These are phyloP conservation scores for Naganishia albida DNA, from an alignment of 1,284 basidiomycete genomes.

Conservation along the genomic window DNA sequence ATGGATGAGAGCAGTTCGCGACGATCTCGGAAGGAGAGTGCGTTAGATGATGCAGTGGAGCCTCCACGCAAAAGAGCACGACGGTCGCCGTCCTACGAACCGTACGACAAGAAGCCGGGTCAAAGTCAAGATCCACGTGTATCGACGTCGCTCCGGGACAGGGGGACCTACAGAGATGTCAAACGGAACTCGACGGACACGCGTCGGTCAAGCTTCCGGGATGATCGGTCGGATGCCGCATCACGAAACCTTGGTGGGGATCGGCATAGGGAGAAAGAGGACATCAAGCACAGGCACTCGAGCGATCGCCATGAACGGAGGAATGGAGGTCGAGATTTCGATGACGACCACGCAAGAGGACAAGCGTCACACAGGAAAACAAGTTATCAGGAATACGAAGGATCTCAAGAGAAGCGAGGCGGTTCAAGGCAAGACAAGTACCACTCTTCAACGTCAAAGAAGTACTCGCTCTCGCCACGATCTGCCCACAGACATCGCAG, in stretches of 20 bases:
- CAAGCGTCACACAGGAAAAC: not conserved
- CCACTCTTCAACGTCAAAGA: not conserved
- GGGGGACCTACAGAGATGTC: not conserved
- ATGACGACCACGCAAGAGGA: not conserved
- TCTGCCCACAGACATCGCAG: not conserved
- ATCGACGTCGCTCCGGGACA: not conserved
- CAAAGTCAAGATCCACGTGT: not conserved
- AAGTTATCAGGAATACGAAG: not conserved
- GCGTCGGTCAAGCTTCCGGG: not conserved
- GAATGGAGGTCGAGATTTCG: not conserved
- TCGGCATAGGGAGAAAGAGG: not conserved
- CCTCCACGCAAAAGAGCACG: slow-evolving; percentile 17
- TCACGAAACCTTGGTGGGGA: not conserved
- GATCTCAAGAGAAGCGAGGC: not conserved
- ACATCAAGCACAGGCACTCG: not conserved
- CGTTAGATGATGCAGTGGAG: not conserved
- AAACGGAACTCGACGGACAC: not conserved
- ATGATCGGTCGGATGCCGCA: not conserved
- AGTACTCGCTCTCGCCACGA: not conserved
- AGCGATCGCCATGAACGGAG: not conserved
- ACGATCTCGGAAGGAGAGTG: not conserved
- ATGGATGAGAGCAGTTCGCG: not conserved
- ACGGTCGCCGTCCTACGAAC: slow-evolving; percentile 24
- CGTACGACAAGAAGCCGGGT: slow-evolving; percentile 1
- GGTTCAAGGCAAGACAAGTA: not conserved